Evolutionary conservation across 148 eudicot genomes (phyloP).

Genomic region (Nyssa sinensis): DNA sequence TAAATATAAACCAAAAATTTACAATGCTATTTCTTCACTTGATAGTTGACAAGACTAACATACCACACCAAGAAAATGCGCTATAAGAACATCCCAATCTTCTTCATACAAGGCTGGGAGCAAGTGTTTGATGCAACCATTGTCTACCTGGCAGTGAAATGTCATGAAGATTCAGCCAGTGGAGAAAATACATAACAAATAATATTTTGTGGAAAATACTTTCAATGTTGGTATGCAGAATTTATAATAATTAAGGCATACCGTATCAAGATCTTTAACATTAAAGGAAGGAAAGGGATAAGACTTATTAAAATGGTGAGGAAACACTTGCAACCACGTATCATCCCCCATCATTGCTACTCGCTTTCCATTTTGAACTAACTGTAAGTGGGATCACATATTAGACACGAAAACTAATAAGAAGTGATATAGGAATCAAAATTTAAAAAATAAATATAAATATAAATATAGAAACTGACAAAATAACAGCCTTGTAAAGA

Average conservation of each 20-base stretch:
- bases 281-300: conserved; percentile 94
- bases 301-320: conserved; percentile 77
- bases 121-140: conserved; percentile 80
- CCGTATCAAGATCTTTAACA: conserved; percentile 97
- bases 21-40: not conserved
- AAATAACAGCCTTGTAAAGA: not conserved
- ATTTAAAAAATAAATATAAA: too few species aligned
- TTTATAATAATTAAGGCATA: conserved; percentile 23
- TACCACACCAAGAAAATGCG: conserved; percentile 99
- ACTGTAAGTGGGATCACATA: conserved; percentile 37
- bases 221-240: not conserved
- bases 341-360: conserved; percentile 99
- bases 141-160: conserved; percentile 62
- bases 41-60: conserved; percentile 14
- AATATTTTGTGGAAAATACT: not conserved
- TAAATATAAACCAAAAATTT: not conserved
- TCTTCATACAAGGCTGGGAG: conserved; percentile 67
- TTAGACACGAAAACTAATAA: not conserved
- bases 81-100: conserved; percentile 93
- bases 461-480: too few species aligned
- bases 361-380: conserved; percentile 84
- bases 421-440: not conserved
- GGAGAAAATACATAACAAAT: not conserved
- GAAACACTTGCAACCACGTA: conserved; percentile 95
- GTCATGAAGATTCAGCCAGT: not conserved